Base-by-base conservation (phyloP, 2,329 filamentous ascomycete genomes). In the Rhynchosporium secalis region DNA sequence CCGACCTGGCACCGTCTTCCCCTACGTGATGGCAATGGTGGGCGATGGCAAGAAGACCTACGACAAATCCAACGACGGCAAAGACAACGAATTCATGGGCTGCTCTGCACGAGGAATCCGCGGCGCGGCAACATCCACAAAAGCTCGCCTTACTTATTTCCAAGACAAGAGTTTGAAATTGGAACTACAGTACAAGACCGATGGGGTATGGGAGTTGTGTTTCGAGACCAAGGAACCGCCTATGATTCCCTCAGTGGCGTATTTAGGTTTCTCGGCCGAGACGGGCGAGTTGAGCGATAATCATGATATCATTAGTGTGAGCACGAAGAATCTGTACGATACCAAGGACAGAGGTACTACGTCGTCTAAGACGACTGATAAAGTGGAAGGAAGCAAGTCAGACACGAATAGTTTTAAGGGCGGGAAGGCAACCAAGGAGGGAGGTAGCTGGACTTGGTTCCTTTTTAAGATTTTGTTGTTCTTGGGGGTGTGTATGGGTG, bases 21-120 rank as follows among this genome's bases (percentile, higher is more conserved):
- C 95, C 56, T 97, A 96, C 74, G 89, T 99, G 72, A 97, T 98
- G 93, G 94, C 93, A 66, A 98, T 98, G 95, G 82, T 92, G 69
- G 95, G 95, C 64, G 95, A 99, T 75, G 94, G 95, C 65, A 81
- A 92, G 74, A 96, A 89, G 6, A 75, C 81, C 13, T 99, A 99
- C 78, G 92, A 98, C 80, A 92, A 97, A 80, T 87, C 88, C 71
- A 93, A 93, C 72, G 95, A 99, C 73, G 95, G 95, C 75, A 98
- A 97, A 82, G 84, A 86, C 62, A 92, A 91, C 72, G 95, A 99
- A 78, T 81, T 97, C 65, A 93, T 92, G 58, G 95, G 95, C 63
- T 99, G 95, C 81, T 97, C 94, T 77, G 94, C 93, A 62, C 87
- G 95, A 64, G 94, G 94, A 66, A 86, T 99, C 70, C 90, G 95